Percentiles rank a stretch among this genome's conserved stretches.
These are phyloP conservation scores for Pilasporangium apinafurcum DNA, from an alignment of 352 stramenopile genomes.

Conservation along the genomic window DNA sequence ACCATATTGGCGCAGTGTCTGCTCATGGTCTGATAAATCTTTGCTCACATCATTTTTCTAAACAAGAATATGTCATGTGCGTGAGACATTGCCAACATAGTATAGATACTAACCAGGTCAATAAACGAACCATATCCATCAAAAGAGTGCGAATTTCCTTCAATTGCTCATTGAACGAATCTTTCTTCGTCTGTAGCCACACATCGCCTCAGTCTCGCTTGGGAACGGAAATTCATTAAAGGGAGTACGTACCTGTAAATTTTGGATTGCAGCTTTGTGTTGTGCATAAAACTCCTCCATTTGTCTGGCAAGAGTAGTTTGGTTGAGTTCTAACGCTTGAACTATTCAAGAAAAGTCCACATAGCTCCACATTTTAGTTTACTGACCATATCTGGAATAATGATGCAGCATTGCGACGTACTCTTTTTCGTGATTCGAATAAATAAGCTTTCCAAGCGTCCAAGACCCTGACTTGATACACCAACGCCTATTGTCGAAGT, in stretches of 20 bases:
- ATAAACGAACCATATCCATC: conserved; percentile 28
- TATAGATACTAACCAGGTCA: background rate
- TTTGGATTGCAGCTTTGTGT: conserved; percentile 24
- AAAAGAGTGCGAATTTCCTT: conserved; percentile 46
- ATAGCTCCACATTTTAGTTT: background rate
- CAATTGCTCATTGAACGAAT: conserved; percentile 36
- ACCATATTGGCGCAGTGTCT: conserved; percentile 20
- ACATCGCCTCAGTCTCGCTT: too few relatives aligned
- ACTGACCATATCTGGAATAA: background rate
- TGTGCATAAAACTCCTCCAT: conserved; percentile 52
- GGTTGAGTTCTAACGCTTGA: conserved; percentile 66
- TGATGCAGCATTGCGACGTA: conserved; percentile 17
- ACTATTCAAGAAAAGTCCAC: conserved; percentile 19
- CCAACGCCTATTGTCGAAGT: background rate
- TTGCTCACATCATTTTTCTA: conserved; percentile 31
- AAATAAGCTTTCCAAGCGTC: conserved; percentile 78
- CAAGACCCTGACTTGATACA: conserved; percentile 36
- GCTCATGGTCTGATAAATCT: conserved; percentile 22
- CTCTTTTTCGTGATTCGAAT: conserved; percentile 83
- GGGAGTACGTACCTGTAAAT: conserved; percentile 24
- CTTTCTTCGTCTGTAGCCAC: conserved; percentile 28
- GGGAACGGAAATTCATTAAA: too few relatives aligned
- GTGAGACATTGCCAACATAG: background rate
- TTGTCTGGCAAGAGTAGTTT: conserved; percentile 42
- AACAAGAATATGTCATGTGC: background rate